These are phyloP conservation scores for Penstemon barbatus DNA, from an alignment of 257 asterid genomes.

Conservation along the genomic window DNA sequence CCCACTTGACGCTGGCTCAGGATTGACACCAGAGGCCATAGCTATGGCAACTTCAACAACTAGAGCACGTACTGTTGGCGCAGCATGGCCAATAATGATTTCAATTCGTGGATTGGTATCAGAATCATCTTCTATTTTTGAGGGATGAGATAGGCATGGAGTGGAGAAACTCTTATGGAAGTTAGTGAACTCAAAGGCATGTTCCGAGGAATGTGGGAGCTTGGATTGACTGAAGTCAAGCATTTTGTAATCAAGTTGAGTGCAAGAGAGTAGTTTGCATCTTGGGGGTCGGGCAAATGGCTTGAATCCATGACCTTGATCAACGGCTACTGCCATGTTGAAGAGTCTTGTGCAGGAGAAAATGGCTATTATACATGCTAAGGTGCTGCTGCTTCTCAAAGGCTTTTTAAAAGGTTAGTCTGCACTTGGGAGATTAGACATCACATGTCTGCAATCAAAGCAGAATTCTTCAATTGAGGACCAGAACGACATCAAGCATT, in stretches of 20 bases:
- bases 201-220: constrained; percentile 43
- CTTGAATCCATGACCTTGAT: constrained; percentile 77
- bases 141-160: constrained; percentile 74
- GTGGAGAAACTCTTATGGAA: constrained; percentile 83
- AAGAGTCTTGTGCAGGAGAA: constrained; percentile 58
- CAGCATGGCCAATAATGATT: constrained; percentile 66
- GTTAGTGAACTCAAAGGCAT: constrained; percentile 46
- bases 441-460: constrained; percentile 54
- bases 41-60: constrained; percentile 87
- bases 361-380: constrained; percentile 69
- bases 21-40: constrained; percentile 74
- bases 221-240: constrained; percentile 52
- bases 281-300: constrained; percentile 78
- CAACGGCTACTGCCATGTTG: constrained; percentile 87
- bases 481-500: not conserved
- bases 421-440: constrained; percentile 81
- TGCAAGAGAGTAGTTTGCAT: constrained; percentile 82
- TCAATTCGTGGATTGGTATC: constrained; percentile 59
- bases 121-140: constrained; percentile 39
- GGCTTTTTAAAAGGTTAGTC: constrained; percentile 54
- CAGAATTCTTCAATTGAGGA: not conserved
- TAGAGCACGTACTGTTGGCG: constrained; percentile 65
- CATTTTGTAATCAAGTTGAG: constrained; percentile 76
- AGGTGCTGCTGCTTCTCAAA: constrained; percentile 41
- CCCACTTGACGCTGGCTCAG: constrained; percentile 82